Conservation (phyloP, 2,329 filamentous ascomycete genomes). For the Endoconidiophora polonica region DNA sequence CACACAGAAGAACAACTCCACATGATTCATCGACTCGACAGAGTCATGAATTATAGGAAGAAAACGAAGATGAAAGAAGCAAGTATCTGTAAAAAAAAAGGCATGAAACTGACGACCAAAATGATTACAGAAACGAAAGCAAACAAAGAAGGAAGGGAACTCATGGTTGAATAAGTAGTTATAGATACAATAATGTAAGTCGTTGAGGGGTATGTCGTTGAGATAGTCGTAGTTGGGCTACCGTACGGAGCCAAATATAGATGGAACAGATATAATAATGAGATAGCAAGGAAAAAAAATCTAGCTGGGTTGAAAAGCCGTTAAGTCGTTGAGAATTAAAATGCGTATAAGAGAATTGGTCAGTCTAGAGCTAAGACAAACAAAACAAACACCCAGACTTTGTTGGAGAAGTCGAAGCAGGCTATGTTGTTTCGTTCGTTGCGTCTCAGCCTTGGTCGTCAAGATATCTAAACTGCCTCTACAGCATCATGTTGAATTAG, state of each 20-base stretch:
- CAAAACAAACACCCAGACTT: slow-evolving; percentile 1
- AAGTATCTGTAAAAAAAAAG: background rate
- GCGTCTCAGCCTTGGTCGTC: background rate
- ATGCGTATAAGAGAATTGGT: slow-evolving; percentile 1
- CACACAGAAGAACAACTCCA: too few species aligned
- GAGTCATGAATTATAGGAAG: too few species aligned
- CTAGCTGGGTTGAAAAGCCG: slow-evolving; percentile 13
- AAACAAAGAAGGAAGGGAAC: background rate
- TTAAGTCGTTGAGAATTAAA: slow-evolving; percentile 12
- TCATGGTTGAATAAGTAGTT: slow-evolving; percentile 7
- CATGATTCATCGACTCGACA: too few species aligned
- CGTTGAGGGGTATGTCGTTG: slow-evolving; percentile 6
- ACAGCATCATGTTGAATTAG: slow-evolving; percentile 12
- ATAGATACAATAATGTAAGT: slow-evolving; percentile 3
- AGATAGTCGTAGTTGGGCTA: slow-evolving; percentile 5
- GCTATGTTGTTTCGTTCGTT: background rate
- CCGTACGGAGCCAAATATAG: background rate
- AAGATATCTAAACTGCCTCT: background rate
- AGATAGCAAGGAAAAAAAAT: slow-evolving; percentile 7
- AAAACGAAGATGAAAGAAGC: too few species aligned
- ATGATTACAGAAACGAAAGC: background rate
- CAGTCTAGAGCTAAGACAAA: background rate
- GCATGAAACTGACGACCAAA: background rate
- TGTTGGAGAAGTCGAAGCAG: slow-evolving; percentile 9
- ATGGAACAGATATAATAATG: background rate